phyloP scores from a whole-genome alignment of 2,329 filamentous ascomycete genomes.

The Oidium heveae region DNA sequence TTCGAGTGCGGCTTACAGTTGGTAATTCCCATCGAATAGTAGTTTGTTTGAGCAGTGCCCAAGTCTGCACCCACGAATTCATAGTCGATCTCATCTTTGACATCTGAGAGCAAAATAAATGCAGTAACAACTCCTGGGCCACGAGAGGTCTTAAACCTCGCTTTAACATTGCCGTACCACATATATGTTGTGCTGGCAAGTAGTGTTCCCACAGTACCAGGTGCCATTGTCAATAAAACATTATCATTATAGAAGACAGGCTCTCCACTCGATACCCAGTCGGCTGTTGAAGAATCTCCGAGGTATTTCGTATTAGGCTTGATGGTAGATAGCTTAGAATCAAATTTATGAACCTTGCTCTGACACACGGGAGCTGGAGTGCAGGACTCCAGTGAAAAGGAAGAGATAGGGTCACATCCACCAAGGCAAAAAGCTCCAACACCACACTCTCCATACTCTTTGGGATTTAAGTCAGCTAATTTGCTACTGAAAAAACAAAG shows the following conservation, averaged over 20 bases:
- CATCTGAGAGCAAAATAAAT: conserved; percentile 84
- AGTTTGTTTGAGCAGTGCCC: conserved; percentile 67
- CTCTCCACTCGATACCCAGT: conserved; percentile 75
- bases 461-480: neutral
- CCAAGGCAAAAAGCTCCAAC: conserved; percentile 87
- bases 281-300: conserved; percentile 51
- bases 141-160: conserved; percentile 59
- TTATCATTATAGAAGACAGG: conserved; percentile 42
- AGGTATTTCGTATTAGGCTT: conserved; percentile 57
- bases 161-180: conserved; percentile 90
- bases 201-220: conserved; percentile 64
- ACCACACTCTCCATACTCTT: conserved; percentile 83
- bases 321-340: conserved; percentile 38
- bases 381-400: conserved; percentile 62
- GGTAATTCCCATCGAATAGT: conserved; percentile 83
- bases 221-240: conserved; percentile 71
- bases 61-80: conserved; percentile 76
- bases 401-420: conserved; percentile 75
- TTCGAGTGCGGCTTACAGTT: conserved; percentile 39
- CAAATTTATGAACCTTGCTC: conserved; percentile 47
- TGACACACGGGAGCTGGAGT: conserved; percentile 63
- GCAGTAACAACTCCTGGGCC: conserved; percentile 83
- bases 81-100: conserved; percentile 96
- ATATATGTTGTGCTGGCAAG: conserved; percentile 67
- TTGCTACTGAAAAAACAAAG: neutral